phyloP scores from a whole-genome alignment of 75 land plant genomes.

The Azolla pinnata region DNA sequence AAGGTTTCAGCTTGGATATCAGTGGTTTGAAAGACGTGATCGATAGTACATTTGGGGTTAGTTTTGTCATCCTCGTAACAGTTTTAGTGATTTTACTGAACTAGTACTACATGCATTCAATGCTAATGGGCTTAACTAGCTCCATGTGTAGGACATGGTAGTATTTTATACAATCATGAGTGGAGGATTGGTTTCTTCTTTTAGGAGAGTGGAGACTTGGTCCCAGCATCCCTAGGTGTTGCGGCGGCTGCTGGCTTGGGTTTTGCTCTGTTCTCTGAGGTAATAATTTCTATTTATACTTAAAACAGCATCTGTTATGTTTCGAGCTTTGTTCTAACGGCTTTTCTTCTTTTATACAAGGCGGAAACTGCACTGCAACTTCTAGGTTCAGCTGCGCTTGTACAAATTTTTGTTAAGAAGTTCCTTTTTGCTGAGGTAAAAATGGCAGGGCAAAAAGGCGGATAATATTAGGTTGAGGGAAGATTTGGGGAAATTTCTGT shows the following conservation, averaged over 20 bases:
- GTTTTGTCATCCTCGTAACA: constrained; percentile 7
- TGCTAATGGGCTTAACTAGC: not conserved
- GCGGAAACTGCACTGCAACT: constrained; percentile 81
- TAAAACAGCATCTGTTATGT: not conserved
- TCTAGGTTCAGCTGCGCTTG: constrained; percentile 75
- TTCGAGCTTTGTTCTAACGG: not conserved
- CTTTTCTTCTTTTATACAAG: constrained; percentile 30
- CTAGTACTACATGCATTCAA: no score
- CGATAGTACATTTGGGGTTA: constrained; percentile 34
- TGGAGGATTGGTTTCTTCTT: no score
- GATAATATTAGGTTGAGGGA: not conserved
- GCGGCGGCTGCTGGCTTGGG: constrained; percentile 88
- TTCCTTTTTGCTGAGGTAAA: constrained; percentile 86
- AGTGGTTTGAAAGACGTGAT: constrained; percentile 42
- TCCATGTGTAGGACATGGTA: not conserved
- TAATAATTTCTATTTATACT: constrained; percentile 1
- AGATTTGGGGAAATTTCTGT: no score
- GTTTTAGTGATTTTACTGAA: not conserved
- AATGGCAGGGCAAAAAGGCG: no score
- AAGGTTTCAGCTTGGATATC: constrained; percentile 48
- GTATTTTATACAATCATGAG: no score
- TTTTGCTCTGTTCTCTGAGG: constrained; percentile 79
- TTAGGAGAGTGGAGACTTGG: constrained; percentile 47
- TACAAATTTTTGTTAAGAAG: constrained; percentile 74
- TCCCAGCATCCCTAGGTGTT: constrained; percentile 46